phyloP scores from a whole-genome alignment of 116 monocot species.

The Phalaenopsis hybrid region DNA sequence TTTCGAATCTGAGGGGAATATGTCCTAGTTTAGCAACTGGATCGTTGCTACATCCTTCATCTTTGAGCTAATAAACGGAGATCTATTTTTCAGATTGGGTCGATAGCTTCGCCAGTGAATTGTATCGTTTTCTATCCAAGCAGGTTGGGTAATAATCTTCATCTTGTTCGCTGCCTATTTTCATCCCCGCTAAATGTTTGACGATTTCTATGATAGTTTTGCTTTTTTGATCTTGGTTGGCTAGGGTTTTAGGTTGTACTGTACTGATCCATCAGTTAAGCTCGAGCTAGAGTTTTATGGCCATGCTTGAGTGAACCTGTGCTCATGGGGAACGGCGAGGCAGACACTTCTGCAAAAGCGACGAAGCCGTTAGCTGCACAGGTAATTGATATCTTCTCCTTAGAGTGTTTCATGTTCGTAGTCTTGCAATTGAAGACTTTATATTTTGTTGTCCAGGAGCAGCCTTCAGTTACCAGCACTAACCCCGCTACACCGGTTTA shows the following conservation, averaged over 20 bases:
- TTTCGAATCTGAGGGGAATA: neutral
- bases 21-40: neutral
- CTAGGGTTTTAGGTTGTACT: neutral
- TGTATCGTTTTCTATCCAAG: neutral
- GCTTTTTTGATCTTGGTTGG: neutral
- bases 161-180: neutral
- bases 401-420: neutral
- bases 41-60: neutral
- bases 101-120: neutral
- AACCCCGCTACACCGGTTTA: slow-evolving; percentile 39
- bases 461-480: slow-evolving; percentile 33
- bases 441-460: slow-evolving; percentile 35
- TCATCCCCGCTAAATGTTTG: neutral
- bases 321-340: slow-evolving; percentile 42
- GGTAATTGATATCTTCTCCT: neutral
- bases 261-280: neutral
- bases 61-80: neutral
- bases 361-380: slow-evolving; percentile 29
- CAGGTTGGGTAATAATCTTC: slow-evolving; percentile 3
- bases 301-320: neutral
- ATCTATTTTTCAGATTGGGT: neutral
- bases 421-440: neutral
- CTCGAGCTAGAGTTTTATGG: neutral
- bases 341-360: slow-evolving; percentile 20
- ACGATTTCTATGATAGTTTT: neutral